Conservation (phyloP, 257 asterid species). For the Nicotiana paniculata region DNA sequence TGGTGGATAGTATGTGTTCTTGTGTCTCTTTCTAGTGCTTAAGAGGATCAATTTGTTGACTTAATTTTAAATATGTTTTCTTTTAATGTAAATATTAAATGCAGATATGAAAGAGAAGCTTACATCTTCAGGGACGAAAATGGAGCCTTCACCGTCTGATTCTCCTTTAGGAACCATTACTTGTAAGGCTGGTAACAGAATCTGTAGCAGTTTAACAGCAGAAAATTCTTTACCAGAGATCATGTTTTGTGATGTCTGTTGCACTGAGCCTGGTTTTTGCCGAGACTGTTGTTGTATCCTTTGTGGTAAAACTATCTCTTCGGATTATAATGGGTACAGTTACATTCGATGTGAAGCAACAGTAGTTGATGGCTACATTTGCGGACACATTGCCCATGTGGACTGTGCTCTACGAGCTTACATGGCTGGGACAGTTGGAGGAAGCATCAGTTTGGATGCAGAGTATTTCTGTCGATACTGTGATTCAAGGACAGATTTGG, state of each 20-base stretch:
- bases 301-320: slow-evolving; percentile 43
- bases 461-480: slow-evolving; percentile 81
- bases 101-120: not conserved
- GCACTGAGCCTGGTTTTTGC: slow-evolving; percentile 63
- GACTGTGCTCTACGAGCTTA: slow-evolving; percentile 74
- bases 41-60: not conserved
- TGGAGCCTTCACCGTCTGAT: not conserved
- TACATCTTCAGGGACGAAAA: slow-evolving; percentile 7
- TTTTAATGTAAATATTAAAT: not conserved
- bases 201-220: slow-evolving; percentile 47
- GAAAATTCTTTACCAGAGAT: slow-evolving; percentile 22
- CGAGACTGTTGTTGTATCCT: slow-evolving; percentile 79
- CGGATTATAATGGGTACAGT: slow-evolving; percentile 27
- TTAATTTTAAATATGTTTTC: not conserved
- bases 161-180: slow-evolving; percentile 13
- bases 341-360: slow-evolving; percentile 56
- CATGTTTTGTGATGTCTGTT: slow-evolving; percentile 65
- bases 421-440: slow-evolving; percentile 80
- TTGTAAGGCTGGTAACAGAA: slow-evolving; percentile 61
- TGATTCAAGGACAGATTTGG: slow-evolving; percentile 62
- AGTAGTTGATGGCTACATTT: slow-evolving; percentile 29
- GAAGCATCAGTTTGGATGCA: slow-evolving; percentile 65
- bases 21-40: not conserved
- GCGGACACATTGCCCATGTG: slow-evolving; percentile 77
- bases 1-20: not conserved